Conservation (phyloP, 1,284 basidiomycete species). For the Sporisorium iseilematis-ciliati region DNA sequence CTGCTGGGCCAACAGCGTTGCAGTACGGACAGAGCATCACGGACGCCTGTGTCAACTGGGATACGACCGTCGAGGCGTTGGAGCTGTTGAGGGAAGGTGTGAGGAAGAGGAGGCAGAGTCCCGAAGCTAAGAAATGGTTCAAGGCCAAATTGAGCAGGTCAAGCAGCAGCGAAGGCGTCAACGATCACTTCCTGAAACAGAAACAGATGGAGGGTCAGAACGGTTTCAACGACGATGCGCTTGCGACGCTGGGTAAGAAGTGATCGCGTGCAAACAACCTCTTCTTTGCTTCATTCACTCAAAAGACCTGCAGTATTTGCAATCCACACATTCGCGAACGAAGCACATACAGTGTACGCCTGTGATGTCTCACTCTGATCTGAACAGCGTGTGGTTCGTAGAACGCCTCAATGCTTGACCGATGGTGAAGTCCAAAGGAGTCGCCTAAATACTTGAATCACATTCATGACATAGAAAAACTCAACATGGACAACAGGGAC, state of each 20-base stretch:
- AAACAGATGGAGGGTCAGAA: slow-evolving; percentile 5
- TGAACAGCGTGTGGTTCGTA: too few species aligned
- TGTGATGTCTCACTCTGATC: too few species aligned
- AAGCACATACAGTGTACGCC: too few species aligned
- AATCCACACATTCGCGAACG: too few species aligned
- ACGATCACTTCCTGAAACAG: slow-evolving; percentile 31
- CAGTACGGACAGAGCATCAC: slow-evolving; percentile 66
- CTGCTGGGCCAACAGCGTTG: slow-evolving; percentile 52
- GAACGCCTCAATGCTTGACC: too few species aligned
- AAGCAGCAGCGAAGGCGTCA: slow-evolving; percentile 40
- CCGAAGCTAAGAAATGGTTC: slow-evolving; percentile 35
- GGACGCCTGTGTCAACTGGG: slow-evolving; percentile 67
- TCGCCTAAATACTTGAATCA: too few species aligned
- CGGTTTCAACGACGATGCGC: slow-evolving; percentile 58
- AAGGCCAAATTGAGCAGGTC: slow-evolving; percentile 30
- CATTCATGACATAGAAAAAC: too few species aligned
- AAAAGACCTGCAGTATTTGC: too few species aligned
- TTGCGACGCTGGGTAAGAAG: slow-evolving; percentile 51
- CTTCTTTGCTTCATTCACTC: too few species aligned
- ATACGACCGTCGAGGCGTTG: slow-evolving; percentile 61
- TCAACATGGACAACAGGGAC: too few species aligned
- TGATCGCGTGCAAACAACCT: too few species aligned
- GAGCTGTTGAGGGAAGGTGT: slow-evolving; percentile 60
- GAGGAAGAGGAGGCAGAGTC: slow-evolving; percentile 37
- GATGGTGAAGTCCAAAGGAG: too few species aligned